Base-by-base conservation (phyloP, 225 moss, liverwort and hornwort genomes). In the Antitrichia curtipendula region DNA sequence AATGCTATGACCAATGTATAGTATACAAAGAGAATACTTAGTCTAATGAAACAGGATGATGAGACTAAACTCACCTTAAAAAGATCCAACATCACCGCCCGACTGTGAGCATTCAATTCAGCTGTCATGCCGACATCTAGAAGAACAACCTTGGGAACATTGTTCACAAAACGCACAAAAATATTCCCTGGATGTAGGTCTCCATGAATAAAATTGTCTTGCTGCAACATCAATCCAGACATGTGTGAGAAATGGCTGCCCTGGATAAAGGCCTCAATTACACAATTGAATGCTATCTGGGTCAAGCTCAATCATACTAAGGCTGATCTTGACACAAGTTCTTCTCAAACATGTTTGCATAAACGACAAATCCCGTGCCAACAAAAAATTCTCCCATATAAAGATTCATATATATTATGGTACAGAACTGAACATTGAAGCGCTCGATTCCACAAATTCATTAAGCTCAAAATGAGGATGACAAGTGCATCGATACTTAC, bases 151-250 rank as follows among this genome's bases (percentile, higher is more conserved):
- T 94, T 93, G 58, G 97, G 97, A 78, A 89, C 90, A 83, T 90
- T 96, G 80, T 94, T 91, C 65, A 87, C 94, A 87, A 98, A 98
- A 53, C 96, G 94, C 49, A 98, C 96, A 92, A 95, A 98, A 83
- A 98, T 98, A 89, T 98, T 98, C 84, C 97, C 97, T 49, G 97
- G 97, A 89, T 98, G 97, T 50, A 98, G 91, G 81, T 98, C 97
- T 81, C 97, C 97, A 83, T 98, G 97, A 84, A 98, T 91, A 88
- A 98, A 98, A 78, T 98, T 98, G 87, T 98, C 97, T 93, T 93
- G 91, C 91, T 91, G 88, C 88, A 85, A 90, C 69, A 86, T 57
- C 82, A 91, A 90, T 86, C 49, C 57, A 90, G 71, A 76, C 28
- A 91, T 13, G 56, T 61, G 40, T 92, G 28, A 92, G 57, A 70